These are phyloP conservation scores for Posidonia oceanica DNA, from an alignment of 116 monocot genomes.

Conservation along the genomic window DNA sequence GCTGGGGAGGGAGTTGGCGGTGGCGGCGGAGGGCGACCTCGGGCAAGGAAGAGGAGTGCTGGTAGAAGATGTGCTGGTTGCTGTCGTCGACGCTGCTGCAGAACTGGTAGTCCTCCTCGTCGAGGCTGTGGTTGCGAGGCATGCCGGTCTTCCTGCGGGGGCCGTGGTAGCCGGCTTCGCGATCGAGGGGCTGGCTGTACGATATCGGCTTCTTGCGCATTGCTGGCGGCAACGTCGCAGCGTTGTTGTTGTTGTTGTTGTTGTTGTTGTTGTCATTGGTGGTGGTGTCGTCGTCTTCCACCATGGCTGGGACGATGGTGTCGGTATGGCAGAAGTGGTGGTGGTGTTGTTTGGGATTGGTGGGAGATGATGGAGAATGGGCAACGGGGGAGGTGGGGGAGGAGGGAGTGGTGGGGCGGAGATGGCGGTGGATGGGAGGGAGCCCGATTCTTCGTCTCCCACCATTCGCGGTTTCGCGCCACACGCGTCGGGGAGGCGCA, in stretches of 20 bases:
- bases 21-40: conserved; percentile 8
- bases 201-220: conserved; percentile 7
- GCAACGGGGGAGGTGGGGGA: not conserved
- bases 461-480: conserved; percentile 6
- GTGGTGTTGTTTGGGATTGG: not conserved
- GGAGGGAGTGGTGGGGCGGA: not conserved
- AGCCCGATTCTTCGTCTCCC: not conserved
- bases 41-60: conserved; percentile 13
- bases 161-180: not conserved
- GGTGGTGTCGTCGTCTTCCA: not conserved
- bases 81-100: not conserved
- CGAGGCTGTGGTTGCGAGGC: conserved; percentile 9
- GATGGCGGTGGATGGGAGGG: not conserved
- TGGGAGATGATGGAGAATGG: not conserved
- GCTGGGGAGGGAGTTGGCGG: conserved; percentile 6
- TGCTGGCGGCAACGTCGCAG: not conserved
- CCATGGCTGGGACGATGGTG: not conserved
- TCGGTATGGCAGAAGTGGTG: not conserved
- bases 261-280: not conserved
- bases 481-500: not conserved
- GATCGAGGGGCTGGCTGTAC: conserved; percentile 20
- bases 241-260: not conserved
- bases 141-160: not conserved
- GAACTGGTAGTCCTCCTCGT: not conserved
- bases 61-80: conserved; percentile 3